Conservation (phyloP, 148 eudicot genomes). For the Nepenthes gracilis region DNA sequence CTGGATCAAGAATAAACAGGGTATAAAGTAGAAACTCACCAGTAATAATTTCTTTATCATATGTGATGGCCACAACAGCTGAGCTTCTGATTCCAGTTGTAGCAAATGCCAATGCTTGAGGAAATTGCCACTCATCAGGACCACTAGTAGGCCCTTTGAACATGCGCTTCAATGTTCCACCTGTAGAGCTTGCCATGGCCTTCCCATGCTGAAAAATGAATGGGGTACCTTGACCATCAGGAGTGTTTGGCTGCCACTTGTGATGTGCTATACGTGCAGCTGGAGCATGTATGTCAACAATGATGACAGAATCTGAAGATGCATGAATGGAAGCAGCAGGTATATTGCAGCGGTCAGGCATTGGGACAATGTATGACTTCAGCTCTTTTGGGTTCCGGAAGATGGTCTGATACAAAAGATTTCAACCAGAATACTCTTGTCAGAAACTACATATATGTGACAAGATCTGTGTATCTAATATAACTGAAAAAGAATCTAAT, state of each 20-base stretch:
- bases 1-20: no score
- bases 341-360: conserved; percentile 90
- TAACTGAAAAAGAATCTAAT: no score
- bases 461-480: background rate
- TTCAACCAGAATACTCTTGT: conserved; percentile 5
- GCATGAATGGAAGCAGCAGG: conserved; percentile 94
- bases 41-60: conserved; percentile 78
- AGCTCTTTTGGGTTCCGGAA: conserved; percentile 87
- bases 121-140: conserved; percentile 68
- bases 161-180: conserved; percentile 89
- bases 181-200: conserved; percentile 38
- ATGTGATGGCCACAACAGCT: conserved; percentile 63
- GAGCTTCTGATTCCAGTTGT: conserved; percentile 80
- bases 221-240: conserved; percentile 90
- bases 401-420: conserved; percentile 51
- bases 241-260: conserved; percentile 99
- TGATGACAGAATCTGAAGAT: conserved; percentile 69
- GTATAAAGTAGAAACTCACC: conserved; percentile 22
- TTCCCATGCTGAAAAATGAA: conserved; percentile 93
- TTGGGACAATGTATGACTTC: conserved; percentile 58
- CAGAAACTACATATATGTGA: conserved; percentile 1
- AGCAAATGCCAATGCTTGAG: conserved; percentile 87
- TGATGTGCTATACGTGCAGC: conserved; percentile 91
- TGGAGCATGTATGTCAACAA: conserved; percentile 81
- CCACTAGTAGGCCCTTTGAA: conserved; percentile 61